phyloP scores from a whole-genome alignment of 768 basidiomycete genomes.

The Leccinum incarnatum region DNA sequence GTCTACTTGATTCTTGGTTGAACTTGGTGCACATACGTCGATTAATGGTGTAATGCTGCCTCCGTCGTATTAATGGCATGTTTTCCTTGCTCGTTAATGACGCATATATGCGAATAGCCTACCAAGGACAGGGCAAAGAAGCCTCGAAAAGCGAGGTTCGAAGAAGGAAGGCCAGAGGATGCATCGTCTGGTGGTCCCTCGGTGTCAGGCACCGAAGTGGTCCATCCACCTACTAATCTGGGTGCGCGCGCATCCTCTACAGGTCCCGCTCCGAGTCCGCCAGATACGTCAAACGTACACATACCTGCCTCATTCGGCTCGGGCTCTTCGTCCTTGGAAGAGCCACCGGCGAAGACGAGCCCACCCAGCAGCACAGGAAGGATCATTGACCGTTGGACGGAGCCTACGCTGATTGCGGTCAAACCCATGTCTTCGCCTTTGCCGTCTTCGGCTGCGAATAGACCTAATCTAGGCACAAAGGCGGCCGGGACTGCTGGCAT shows the following conservation, averaged over 20 bases:
- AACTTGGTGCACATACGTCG: slow-evolving; percentile 25
- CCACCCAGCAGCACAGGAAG: slow-evolving; percentile 12
- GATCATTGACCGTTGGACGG: slow-evolving; percentile 34
- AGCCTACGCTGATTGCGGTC: slow-evolving; percentile 32
- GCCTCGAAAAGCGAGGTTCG: slow-evolving; percentile 47
- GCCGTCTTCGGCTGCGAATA: background rate
- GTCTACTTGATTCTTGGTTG: slow-evolving; percentile 10
- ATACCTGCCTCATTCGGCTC: background rate
- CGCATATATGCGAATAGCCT: slow-evolving; percentile 44
- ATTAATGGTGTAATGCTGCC: slow-evolving; percentile 33
- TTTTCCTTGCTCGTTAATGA: slow-evolving; percentile 21
- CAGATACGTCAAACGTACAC: background rate
- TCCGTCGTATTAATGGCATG: slow-evolving; percentile 26
- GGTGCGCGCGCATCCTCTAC: background rate
- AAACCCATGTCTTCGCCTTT: slow-evolving; percentile 17
- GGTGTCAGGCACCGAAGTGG: background rate
- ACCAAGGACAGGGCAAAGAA: slow-evolving; percentile 73
- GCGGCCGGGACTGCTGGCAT: slow-evolving; percentile 23
- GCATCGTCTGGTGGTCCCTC: background rate
- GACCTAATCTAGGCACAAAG: slow-evolving; percentile 9
- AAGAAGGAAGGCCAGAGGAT: slow-evolving; percentile 11
- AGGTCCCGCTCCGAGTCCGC: slow-evolving; percentile 2
- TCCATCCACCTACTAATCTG: slow-evolving; percentile 4
- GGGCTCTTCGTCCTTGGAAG: background rate
- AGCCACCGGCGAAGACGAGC: slow-evolving; percentile 5